phyloP scores from a whole-genome alignment of 2,329 filamentous ascomycete genomes.

The Ustilaginoidea virens region DNA sequence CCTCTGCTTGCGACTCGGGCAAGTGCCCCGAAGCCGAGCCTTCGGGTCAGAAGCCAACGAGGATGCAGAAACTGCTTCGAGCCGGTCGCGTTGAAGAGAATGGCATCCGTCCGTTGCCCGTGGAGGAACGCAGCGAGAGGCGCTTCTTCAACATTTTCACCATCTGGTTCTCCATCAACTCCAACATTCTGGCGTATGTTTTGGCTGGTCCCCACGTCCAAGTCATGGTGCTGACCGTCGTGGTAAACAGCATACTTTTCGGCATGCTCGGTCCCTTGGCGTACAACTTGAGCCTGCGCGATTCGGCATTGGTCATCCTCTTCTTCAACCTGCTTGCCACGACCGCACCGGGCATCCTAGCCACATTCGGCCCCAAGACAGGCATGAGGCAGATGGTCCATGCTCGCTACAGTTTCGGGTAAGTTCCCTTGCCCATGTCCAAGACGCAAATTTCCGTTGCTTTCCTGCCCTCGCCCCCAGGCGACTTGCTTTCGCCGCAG shows the following conservation, averaged over 20 bases:
- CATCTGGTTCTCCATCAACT: slow-evolving; percentile 32
- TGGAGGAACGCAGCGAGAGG: slow-evolving; percentile 23
- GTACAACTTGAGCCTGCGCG: slow-evolving; percentile 38
- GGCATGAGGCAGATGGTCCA: slow-evolving; percentile 53
- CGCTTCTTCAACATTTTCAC: slow-evolving; percentile 30
- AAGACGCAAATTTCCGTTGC: too few species aligned
- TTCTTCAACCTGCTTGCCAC: slow-evolving; percentile 46
- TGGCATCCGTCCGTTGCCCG: slow-evolving; percentile 26
- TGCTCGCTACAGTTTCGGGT: slow-evolving; percentile 47
- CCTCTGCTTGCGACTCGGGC: background rate
- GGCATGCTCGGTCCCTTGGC: slow-evolving; percentile 44
- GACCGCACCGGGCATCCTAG: slow-evolving; percentile 37
- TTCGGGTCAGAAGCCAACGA: background rate
- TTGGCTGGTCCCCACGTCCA: too few species aligned
- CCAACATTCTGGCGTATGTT: slow-evolving; percentile 29
- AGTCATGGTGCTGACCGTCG: too few species aligned
- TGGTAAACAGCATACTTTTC: too few species aligned
- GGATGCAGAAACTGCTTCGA: slow-evolving; percentile 13
- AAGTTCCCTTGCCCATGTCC: too few species aligned
- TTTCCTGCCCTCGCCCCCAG: too few species aligned
- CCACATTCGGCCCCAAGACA: slow-evolving; percentile 42
- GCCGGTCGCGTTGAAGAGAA: slow-evolving; percentile 26
- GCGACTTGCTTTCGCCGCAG: too few species aligned
- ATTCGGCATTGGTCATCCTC: slow-evolving; percentile 42
- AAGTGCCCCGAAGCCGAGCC: background rate